Evolutionary conservation across 345 rosid genomes (phyloP), one percentile per base, ranked within the genome.

Genomic region (Kernera saxatilis): DNA sequence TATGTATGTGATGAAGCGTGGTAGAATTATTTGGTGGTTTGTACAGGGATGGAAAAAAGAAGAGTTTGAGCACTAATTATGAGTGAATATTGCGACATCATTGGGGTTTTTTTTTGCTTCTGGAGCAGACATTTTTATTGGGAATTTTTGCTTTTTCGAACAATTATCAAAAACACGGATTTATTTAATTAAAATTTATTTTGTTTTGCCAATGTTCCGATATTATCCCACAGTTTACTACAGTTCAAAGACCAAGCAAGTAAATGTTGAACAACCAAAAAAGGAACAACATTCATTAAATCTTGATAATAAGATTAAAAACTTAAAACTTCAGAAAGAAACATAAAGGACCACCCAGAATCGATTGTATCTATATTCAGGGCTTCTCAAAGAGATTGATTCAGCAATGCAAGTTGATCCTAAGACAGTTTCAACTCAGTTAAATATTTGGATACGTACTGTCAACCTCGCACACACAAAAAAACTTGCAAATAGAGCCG

Each of bases 381-480:
- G 46, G 29, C 23, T 43, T 54, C 35, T 55, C 33, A 32, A 12
- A 25, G 29, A 44, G 57, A 43, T 2, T 17, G 25, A 25, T 41
- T 33, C 40, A 46, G 43, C 6, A 65, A 73, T 6, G 22, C 6
- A n/a, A 33, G 15, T 27, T 52, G 57, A 52, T n/a, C 35, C 8
- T 23, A 21, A 37, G 50, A 53, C 11, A 52, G 5, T 23, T 71
- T 62, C 2, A 43, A 51, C 53, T 51, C 27, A 0, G 11, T 72
- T 43, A 12, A 22, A 36, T 32, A 53, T 8, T 64, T 14, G 57
- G 17, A 17, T 13, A 53, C 46, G 23, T 13, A 7, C 32, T 40
- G 62, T 52, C 76, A 54, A 49, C 37, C 55, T 41, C 64, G 14
- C 54, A 37, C 22, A 72, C 27, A 21, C 12, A 49, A 25, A 35